A percentile compares a stretch with the other conserved stretches of the same genome.
phyloP scores from a whole-genome alignment of 805 yeast species.

The Suhomyces xylopsoci region DNA sequence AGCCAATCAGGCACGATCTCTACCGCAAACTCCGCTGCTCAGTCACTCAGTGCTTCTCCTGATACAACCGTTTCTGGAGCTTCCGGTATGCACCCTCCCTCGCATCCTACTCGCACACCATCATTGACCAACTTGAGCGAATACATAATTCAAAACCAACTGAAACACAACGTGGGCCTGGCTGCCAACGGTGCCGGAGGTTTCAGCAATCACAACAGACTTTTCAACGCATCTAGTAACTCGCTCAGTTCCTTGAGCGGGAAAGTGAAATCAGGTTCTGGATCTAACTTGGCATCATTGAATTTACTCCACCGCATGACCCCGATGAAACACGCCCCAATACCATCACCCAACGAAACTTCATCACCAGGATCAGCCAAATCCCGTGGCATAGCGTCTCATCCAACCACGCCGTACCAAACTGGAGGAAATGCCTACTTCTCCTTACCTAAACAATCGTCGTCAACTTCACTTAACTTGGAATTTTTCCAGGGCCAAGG shows the following conservation, averaged over 20 bases:
- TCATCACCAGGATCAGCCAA: conserved; percentile 5
- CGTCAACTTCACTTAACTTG: conserved; percentile 33
- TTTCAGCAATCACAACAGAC: background rate
- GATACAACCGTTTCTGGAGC: conserved; percentile 15
- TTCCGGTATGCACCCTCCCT: conserved; percentile 6
- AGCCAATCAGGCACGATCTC: conserved; percentile 22
- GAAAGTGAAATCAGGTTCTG: conserved; percentile 23
- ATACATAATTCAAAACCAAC: conserved; percentile 25
- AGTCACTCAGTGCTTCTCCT: conserved; percentile 35
- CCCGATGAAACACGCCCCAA: conserved; percentile 31
- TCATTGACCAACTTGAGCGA: conserved; percentile 33
- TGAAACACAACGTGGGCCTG: conserved; percentile 3
- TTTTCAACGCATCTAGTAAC: conserved; percentile 16
- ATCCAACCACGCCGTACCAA: conserved; percentile 17
- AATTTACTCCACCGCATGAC: conserved; percentile 36
- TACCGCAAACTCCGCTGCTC: conserved; percentile 24
- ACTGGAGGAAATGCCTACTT: conserved; percentile 11
- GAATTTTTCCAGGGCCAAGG: conserved; percentile 27
- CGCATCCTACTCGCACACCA: conserved; percentile 13
- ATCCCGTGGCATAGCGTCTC: conserved; percentile 2
- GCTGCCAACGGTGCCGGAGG: conserved; percentile 6
- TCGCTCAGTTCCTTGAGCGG: conserved; percentile 18
- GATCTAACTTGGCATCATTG: conserved; percentile 22
- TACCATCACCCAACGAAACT: background rate
- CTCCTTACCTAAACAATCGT: conserved; percentile 22